Conservation (phyloP, 148 eudicot genomes). For the Chenopodium berlandieri region DNA sequence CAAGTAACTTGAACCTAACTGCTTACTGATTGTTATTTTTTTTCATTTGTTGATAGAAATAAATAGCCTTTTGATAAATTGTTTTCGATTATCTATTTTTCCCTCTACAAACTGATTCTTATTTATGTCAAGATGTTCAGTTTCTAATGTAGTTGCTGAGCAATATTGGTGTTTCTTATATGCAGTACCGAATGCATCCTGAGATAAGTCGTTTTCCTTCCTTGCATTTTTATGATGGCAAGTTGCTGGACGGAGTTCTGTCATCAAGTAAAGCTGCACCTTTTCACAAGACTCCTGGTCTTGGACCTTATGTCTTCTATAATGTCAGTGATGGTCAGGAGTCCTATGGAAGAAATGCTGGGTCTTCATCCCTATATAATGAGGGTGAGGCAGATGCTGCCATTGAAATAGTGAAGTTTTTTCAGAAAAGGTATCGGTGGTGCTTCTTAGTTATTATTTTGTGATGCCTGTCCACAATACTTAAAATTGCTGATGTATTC, state of each 20-base stretch:
- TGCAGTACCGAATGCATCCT: constrained; percentile 99
- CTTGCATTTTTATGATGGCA: constrained; percentile 79
- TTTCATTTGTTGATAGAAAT: background rate
- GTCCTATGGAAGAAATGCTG: constrained; percentile 68
- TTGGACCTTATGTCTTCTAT: constrained; percentile 93
- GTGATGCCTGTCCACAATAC: constrained; percentile 6
- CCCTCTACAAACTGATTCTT: background rate
- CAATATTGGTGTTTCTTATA: constrained; percentile 17
- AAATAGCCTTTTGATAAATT: constrained; percentile 11
- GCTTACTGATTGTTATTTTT: constrained; percentile 11
- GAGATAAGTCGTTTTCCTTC: constrained; percentile 91
- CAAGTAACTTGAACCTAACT: constrained; percentile 55
- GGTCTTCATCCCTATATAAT: constrained; percentile 76
- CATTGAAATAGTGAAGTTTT: constrained; percentile 63
- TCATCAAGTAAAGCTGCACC: constrained; percentile 64
- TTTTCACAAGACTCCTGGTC: constrained; percentile 71
- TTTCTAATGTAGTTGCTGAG: constrained; percentile 10
- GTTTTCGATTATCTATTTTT: background rate
- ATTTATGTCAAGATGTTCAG: background rate
- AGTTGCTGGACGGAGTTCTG: constrained; percentile 72
- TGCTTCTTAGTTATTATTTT: background rate
- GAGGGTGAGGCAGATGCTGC: constrained; percentile 98
- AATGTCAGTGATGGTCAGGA: constrained; percentile 86
- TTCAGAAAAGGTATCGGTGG: constrained; percentile 57
- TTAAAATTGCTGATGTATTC: constrained; percentile 8